A percentile compares a stretch with the other conserved stretches of the same genome.
phyloP scores from a whole-genome alignment of 768 basidiomycete species.

The Cytidiella melzeri region DNA sequence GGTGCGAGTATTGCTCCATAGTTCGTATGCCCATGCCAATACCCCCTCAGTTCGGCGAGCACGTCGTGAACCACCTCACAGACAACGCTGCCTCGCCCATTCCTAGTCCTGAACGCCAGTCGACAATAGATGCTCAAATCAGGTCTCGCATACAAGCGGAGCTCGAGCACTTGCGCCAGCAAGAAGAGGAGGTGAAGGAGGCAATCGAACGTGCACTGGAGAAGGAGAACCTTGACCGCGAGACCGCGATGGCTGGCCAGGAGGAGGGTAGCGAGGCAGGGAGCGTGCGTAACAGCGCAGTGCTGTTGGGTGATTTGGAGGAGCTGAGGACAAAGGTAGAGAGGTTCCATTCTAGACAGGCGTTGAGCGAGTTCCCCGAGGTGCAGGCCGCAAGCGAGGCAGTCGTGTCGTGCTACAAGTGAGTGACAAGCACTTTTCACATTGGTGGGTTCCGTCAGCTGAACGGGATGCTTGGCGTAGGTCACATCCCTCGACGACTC shows the following conservation, averaged over 20 bases:
- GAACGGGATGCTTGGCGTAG: conserved; percentile 15
- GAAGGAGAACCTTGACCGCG: conserved; percentile 82
- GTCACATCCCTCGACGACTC: conserved; percentile 41
- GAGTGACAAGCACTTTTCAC: conserved; percentile 20
- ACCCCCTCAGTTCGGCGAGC: conserved; percentile 65
- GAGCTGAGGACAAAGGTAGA: conserved; percentile 70
- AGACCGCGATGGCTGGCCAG: conserved; percentile 46
- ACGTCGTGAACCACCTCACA: conserved; percentile 74
- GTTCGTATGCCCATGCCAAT: conserved; percentile 1
- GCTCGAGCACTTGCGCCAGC: conserved; percentile 53
- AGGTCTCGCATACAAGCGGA: conserved; percentile 67
- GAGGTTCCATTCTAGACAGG: conserved; percentile 52
- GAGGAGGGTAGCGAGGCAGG: conserved; percentile 25
- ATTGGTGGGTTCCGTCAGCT: neutral
- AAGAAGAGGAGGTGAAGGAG: conserved; percentile 62
- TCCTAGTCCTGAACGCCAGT: conserved; percentile 63
- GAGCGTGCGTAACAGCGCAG: conserved; percentile 50
- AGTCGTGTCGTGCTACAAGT: conserved; percentile 75
- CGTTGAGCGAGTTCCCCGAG: conserved; percentile 47
- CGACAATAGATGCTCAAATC: conserved; percentile 67
- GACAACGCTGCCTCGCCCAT: conserved; percentile 54
- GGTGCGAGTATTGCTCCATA: conserved; percentile 17
- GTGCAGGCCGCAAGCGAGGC: conserved; percentile 53
- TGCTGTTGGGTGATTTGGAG: conserved; percentile 69
- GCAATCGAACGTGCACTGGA: conserved; percentile 78